phyloP scores from a whole-genome alignment of 2,329 filamentous ascomycete species.

The Thelonectria blattea region DNA sequence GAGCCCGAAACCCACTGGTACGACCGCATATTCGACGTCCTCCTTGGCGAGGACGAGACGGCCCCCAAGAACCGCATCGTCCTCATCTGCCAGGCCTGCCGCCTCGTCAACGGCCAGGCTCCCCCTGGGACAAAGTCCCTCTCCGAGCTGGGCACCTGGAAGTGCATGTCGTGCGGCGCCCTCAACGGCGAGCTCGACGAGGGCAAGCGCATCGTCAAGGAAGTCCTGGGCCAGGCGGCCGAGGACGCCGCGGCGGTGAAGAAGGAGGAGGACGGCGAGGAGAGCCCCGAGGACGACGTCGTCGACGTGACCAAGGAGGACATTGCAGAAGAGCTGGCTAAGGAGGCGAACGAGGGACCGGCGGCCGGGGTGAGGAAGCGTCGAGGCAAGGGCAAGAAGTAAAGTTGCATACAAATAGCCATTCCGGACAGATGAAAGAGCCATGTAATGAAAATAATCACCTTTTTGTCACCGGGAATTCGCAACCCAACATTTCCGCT shows the following conservation, averaged over 20 bases:
- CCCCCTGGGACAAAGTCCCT: conserved; percentile 81
- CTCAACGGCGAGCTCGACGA: conserved; percentile 85
- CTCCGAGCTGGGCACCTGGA: conserved; percentile 85
- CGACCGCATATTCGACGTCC: conserved; percentile 87
- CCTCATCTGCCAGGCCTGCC: conserved; percentile 81
- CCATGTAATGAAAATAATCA: not conserved
- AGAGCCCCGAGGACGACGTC: conserved; percentile 15
- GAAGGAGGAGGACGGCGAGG: conserved; percentile 19
- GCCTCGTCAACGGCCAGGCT: conserved; percentile 93
- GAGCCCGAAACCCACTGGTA: conserved; percentile 76
- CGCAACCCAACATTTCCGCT: not conserved
- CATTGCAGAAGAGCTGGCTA: conserved; percentile 19
- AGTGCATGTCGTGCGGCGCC: conserved; percentile 82
- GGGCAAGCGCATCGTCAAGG: conserved; percentile 72
- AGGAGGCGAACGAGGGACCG: conserved; percentile 28
- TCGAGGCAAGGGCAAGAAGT: conserved; percentile 36
- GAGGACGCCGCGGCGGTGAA: conserved; percentile 25
- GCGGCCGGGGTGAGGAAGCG: conserved; percentile 36
- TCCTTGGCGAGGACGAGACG: conserved; percentile 94
- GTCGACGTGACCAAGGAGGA: conserved; percentile 26
- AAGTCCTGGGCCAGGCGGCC: conserved; percentile 55
- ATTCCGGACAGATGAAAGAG: not conserved
- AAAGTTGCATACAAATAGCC: not conserved
- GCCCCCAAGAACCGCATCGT: conserved; percentile 88
- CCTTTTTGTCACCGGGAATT: not conserved